Base-by-base conservation (phyloP, 148 eudicot genomes). In the Vaccinium macrocarpon region DNA sequence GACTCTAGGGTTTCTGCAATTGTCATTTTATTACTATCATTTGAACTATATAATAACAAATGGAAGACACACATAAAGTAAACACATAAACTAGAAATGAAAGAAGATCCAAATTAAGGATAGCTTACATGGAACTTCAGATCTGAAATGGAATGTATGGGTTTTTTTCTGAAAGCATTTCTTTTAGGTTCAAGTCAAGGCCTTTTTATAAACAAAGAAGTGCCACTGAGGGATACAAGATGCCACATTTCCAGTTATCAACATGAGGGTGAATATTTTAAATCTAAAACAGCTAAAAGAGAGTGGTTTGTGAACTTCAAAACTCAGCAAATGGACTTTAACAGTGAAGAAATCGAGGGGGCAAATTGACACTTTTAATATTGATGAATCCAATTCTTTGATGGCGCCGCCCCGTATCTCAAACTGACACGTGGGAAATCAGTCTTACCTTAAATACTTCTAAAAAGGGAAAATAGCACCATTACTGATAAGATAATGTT, bases 361-460 rank as follows among this genome's bases (percentile, higher is more conserved):
- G 78, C 48, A 72, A 72, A 78, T 64, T 57, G 66, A 75, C 11
- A 19, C 50, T 51, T 68, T 68, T 70, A 3, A 16, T 18, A 13
- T 61, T 82, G 48, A 23, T 75, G 66, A 21, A 70, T 11, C 23
- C 12, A 5, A 29, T 75, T n/a, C 80, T 81, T 83, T 50, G 86
- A 53, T 84, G 32, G 83, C 86, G 91, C 91, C 89, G 90, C 83
- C 93, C 82, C 85, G 87, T 90, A 70, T 87, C 77, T 70, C 88
- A 83, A 68, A 68, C 56, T 84, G 92, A 89, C 94, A 87, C 91
- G 89, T 92, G 94, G 88, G 89, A 75, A 76, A 29, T 62, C 25
- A 12, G 55, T 27, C 16, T 13, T 82, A 78, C 80, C 82, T 84
- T 78, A 84, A 66, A 59, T 4, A 84, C 68, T 86, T 71, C 90